Evolutionary conservation across 202 grass and related monocot species (phyloP).

Genomic region (Bolboschoenoplectus hybrid): DNA sequence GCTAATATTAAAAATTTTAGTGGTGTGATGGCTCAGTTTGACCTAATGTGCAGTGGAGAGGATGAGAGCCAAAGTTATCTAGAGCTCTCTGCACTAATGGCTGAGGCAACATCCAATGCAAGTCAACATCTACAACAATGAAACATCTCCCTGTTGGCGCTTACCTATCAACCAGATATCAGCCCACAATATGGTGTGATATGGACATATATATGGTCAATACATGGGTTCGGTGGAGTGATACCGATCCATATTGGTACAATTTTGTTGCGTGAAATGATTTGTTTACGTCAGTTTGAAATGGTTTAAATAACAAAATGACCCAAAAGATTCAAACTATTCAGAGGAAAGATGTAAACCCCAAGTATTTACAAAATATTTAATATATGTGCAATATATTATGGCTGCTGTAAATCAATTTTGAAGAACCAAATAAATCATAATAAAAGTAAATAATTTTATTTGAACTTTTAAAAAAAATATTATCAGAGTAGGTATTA

Average conservation of each 20-base stretch:
- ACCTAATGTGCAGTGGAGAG: constrained; percentile 30
- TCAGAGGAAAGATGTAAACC: not conserved
- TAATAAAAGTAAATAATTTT: not conserved
- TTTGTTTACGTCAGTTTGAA: not conserved
- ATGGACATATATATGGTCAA: not conserved
- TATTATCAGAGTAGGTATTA: not conserved
- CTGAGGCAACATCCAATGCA: constrained; percentile 19
- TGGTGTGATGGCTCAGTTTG: not conserved
- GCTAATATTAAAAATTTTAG: not conserved
- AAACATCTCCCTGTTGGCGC: not conserved
- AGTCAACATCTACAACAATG: constrained; percentile 32
- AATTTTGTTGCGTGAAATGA: not conserved
- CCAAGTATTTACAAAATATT: not conserved
- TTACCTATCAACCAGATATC: not conserved
- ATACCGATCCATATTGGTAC: not conserved
- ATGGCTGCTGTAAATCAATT: not conserved
- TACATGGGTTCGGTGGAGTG: not conserved
- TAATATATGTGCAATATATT: not conserved
- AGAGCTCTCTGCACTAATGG: constrained; percentile 9
- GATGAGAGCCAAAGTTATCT: constrained; percentile 8
- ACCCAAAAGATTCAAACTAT: not conserved
- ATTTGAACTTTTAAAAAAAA: not conserved
- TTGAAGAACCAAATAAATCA: not conserved
- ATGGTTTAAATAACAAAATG: constrained; percentile 1
- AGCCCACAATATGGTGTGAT: not conserved